A percentile compares a stretch with the other conserved stretches of the same genome.
Conservation (phyloP, 345 rosid genomes). For the Barbarea vulgaris region DNA sequence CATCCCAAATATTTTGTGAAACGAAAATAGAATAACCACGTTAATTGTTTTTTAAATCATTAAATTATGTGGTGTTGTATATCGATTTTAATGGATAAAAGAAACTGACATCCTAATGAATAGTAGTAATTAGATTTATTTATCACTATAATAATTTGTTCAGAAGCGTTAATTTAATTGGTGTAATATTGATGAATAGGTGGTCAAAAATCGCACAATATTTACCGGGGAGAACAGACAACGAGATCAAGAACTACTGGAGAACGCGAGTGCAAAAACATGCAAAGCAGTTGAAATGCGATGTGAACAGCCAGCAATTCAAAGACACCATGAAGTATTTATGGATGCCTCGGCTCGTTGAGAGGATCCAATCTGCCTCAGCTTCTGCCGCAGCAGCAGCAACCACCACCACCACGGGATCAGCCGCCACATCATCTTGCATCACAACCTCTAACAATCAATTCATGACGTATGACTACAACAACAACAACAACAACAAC, state of each 20-base stretch:
- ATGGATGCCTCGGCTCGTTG: constrained; percentile 92
- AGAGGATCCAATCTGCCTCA: constrained; percentile 79
- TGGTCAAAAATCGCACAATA: constrained; percentile 97
- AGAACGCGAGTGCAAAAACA: constrained; percentile 96
- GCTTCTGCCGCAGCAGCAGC: constrained; percentile 21
- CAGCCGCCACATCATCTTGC: constrained; percentile 42
- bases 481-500: constrained; percentile 37
- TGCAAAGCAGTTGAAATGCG: constrained; percentile 83
- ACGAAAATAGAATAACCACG: neutral
- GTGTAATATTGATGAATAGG: constrained; percentile 38
- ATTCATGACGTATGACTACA: constrained; percentile 32
- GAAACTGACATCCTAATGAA: neutral
- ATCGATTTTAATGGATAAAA: neutral
- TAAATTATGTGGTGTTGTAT: neutral
- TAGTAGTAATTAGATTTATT: neutral
- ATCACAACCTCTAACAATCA: constrained; percentile 38
- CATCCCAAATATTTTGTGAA: neutral
- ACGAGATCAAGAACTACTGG: constrained; percentile 97
- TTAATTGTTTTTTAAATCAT: neutral
- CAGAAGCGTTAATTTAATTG: neutral
- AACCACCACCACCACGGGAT: constrained; percentile 29
- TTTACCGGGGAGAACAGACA: constrained; percentile 92
- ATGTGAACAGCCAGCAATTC: constrained; percentile 86
- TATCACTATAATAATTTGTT: neutral
- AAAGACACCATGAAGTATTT: constrained; percentile 75